These are phyloP conservation scores for Leonotis leonurus DNA, from an alignment of 257 asterid genomes.

Conservation along the genomic window DNA sequence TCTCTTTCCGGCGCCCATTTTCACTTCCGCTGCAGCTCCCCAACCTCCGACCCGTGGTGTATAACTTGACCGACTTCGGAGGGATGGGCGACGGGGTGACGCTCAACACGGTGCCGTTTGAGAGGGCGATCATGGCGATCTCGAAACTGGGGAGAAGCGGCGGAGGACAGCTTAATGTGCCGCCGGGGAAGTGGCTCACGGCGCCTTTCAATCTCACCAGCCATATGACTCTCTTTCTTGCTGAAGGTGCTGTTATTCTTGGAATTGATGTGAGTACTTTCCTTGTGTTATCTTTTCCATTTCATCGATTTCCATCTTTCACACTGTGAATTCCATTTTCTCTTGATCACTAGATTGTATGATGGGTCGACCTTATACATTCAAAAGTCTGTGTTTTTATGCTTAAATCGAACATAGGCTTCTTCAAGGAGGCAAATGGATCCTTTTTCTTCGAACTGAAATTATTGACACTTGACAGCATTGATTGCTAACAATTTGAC, in stretches of 20 bases:
- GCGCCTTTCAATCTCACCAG: slow-evolving; percentile 88
- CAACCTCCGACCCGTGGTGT: slow-evolving; percentile 39
- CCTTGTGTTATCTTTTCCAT: not conserved
- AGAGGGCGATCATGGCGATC: slow-evolving; percentile 49
- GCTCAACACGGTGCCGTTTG: slow-evolving; percentile 62
- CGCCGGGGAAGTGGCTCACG: slow-evolving; percentile 74
- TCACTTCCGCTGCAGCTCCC: slow-evolving; percentile 31
- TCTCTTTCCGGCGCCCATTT: slow-evolving; percentile 30
- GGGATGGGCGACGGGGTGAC: slow-evolving; percentile 68
- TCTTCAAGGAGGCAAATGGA: no score
- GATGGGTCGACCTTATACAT: not conserved
- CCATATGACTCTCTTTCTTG: slow-evolving; percentile 72
- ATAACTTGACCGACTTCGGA: slow-evolving; percentile 65
- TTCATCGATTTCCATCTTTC: not conserved
- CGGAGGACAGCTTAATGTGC: slow-evolving; percentile 79
- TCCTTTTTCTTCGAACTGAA: not conserved
- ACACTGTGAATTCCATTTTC: not conserved
- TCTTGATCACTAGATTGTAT: not conserved
- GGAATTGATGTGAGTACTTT: slow-evolving; percentile 55
- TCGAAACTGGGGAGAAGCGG: slow-evolving; percentile 53
- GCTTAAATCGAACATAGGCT: no score
- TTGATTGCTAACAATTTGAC: not conserved
- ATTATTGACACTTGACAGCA: not conserved
- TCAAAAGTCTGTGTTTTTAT: not conserved
- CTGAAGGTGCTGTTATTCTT: slow-evolving; percentile 64